phyloP scores from a whole-genome alignment of 1,284 basidiomycete genomes.

The Ceratobasidium sp. region DNA sequence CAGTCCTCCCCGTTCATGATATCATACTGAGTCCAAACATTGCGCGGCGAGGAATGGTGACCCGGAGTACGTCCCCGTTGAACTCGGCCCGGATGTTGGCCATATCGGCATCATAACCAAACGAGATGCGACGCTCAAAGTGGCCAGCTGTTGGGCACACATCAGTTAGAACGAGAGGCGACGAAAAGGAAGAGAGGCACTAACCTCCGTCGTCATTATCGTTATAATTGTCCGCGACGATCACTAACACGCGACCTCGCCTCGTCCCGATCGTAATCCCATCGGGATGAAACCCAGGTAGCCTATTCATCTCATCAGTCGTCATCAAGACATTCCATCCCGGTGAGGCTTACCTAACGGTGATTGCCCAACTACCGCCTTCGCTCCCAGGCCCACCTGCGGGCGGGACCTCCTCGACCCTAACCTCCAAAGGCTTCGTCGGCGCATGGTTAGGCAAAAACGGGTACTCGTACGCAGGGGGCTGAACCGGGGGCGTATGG shows the following conservation, averaged over 20 bases:
- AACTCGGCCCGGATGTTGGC: slow-evolving; percentile 78
- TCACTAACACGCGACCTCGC: slow-evolving; percentile 30
- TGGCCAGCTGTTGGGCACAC: slow-evolving; percentile 64
- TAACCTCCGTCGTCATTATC: slow-evolving; percentile 39
- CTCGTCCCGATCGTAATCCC: slow-evolving; percentile 37
- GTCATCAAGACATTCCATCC: not conserved
- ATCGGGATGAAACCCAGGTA: slow-evolving; percentile 31
- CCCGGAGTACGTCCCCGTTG: slow-evolving; percentile 65
- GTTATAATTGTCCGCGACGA: slow-evolving; percentile 37
- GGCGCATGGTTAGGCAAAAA: slow-evolving; percentile 36
- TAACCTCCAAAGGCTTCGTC: slow-evolving; percentile 25
- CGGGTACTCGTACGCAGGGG: slow-evolving; percentile 37
- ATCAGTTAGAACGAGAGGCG: not conserved
- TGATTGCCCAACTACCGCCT: slow-evolving; percentile 36
- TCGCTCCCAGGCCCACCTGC: not conserved
- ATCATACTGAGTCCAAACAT: slow-evolving; percentile 19
- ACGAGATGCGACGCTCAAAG: slow-evolving; percentile 79
- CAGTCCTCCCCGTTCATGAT: not conserved
- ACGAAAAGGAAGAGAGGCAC: not conserved
- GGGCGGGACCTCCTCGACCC: slow-evolving; percentile 37
- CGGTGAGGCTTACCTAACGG: slow-evolving; percentile 29
- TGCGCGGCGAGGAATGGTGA: slow-evolving; percentile 43
- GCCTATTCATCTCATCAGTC: not conserved
- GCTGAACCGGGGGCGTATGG: slow-evolving; percentile 29
- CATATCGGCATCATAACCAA: slow-evolving; percentile 80